Evolutionary conservation across 2,329 filamentous ascomycete genomes (phyloP).

Genomic region (Esteya vermicola): DNA sequence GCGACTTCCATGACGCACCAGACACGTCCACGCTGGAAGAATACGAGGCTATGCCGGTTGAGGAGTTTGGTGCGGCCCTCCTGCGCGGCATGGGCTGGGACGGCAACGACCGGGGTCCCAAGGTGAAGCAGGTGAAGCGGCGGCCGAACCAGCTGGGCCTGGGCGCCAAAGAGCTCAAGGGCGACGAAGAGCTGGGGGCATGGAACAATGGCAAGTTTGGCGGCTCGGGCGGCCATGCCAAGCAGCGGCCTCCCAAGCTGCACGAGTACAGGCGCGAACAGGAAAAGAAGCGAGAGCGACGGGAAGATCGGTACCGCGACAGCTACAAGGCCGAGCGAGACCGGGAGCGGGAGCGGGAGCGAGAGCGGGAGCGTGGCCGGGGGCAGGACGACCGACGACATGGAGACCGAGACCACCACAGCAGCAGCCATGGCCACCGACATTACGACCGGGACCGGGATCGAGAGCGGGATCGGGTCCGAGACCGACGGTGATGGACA

Average conservation of each 20-base stretch:
- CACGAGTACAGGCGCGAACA: constrained; percentile 13
- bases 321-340: constrained; percentile 12
- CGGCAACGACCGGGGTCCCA: constrained; percentile 42
- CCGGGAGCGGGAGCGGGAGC: constrained; percentile 5
- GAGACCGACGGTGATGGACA: neutral
- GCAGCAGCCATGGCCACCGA: neutral
- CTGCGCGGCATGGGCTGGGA: constrained; percentile 95
- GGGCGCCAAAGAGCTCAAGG: constrained; percentile 34
- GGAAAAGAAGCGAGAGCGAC: constrained; percentile 10
- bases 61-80: constrained; percentile 85
- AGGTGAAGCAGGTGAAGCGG: constrained; percentile 51
- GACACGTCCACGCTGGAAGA: constrained; percentile 66
- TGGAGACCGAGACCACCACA: neutral
- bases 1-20: constrained; percentile 58
- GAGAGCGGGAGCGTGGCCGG: neutral
- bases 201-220: constrained; percentile 14
- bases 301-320: constrained; percentile 8
- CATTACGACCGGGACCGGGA: neutral
- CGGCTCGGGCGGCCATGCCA: too few relatives aligned
- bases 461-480: too few relatives aligned
- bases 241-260: constrained; percentile 10
- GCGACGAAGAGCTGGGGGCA: constrained; percentile 11
- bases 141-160: constrained; percentile 75
- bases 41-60: constrained; percentile 80
- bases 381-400: too few relatives aligned